Base-by-base conservation (phyloP, 2,329 filamentous ascomycete genomes). In the Plectosphaerella plurivora region DNA sequence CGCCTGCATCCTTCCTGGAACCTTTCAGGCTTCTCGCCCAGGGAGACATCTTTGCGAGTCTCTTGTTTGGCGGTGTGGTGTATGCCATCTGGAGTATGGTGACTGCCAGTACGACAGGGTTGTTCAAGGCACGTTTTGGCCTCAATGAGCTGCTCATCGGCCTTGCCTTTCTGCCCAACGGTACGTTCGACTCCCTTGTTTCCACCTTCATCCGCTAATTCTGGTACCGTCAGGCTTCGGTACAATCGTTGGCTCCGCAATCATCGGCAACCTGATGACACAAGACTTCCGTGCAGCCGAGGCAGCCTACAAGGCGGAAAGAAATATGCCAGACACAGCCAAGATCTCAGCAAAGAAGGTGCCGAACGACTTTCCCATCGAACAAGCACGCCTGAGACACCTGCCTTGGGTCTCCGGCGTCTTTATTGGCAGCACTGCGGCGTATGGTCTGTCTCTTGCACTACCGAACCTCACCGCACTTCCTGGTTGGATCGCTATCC, bases 1-100 rank as follows among this genome's bases (percentile, higher is more conserved):
- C 63, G 0, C 18, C 65, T 1, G 51, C 54, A 11, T 71, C 63
- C 1, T 65, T 71, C 20, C 24, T 72, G 2, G 61, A 63, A 5
- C 72, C 74, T 0, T 57, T 78, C 3, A 60, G 53, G 5, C 66
- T 73, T 37, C 59, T 77, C 7, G 42, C 55, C 3, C 69, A 77
- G 35, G 73, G 70, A 51, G 74, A 77, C 45, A 69, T 77, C 7
- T 58, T 73, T 24, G 58, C 71, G n/a, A 70, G 68, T 10, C 56
- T 78, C 3, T 49, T 74, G 5, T 77, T 71, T 52, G 72, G 73
- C 22, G 65, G 65, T 14, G 53, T 65, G 16, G 51, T 63, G 4
- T 65, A 65, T 47, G 67, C 75, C 0, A 65, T 72, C 11, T 77
- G 73, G 73, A 75, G 68, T 18, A 77, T 78, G 74, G 70, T 77